phyloP scores from a whole-genome alignment of 257 asterid species.

The Thymus quinquecostatus region DNA sequence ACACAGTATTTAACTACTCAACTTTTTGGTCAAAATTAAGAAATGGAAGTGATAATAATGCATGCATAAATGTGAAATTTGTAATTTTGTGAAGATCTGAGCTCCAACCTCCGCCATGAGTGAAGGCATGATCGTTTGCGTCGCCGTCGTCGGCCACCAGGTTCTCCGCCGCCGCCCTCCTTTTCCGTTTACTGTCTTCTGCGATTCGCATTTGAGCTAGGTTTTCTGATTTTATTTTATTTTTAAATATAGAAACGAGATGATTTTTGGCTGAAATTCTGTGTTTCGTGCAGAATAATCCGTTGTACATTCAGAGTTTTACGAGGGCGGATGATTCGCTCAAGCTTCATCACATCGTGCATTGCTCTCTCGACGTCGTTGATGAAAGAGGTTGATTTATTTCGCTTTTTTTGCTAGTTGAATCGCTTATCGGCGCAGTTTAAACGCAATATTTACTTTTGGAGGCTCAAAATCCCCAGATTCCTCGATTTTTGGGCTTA shows the following conservation, averaged over 20 bases:
- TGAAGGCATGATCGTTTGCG: slow-evolving; percentile 79
- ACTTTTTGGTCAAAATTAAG: no score
- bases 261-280: slow-evolving; percentile 16
- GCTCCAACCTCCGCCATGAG: slow-evolving; percentile 1
- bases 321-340: slow-evolving; percentile 93
- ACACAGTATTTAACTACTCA: no score
- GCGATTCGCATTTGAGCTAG: background rate
- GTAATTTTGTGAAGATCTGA: background rate
- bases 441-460: background rate
- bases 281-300: slow-evolving; percentile 79
- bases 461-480: background rate
- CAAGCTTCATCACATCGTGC: slow-evolving; percentile 97
- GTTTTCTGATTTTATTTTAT: background rate
- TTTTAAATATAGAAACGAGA: background rate
- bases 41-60: background rate
- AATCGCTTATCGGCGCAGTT: slow-evolving; percentile 7
- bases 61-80: background rate
- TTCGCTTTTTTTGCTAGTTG: slow-evolving; percentile 8
- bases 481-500: background rate
- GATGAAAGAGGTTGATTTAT: slow-evolving; percentile 80
- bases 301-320: slow-evolving; percentile 90
- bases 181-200: background rate
- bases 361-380: slow-evolving; percentile 94
- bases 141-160: slow-evolving; percentile 99
- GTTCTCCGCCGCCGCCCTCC: slow-evolving; percentile 40